Evolutionary conservation across 495 filamentous ascomycete species (phyloP), one percentile per base, ranked within the genome.

Genomic region (Hyaloscypha variabilis): DNA sequence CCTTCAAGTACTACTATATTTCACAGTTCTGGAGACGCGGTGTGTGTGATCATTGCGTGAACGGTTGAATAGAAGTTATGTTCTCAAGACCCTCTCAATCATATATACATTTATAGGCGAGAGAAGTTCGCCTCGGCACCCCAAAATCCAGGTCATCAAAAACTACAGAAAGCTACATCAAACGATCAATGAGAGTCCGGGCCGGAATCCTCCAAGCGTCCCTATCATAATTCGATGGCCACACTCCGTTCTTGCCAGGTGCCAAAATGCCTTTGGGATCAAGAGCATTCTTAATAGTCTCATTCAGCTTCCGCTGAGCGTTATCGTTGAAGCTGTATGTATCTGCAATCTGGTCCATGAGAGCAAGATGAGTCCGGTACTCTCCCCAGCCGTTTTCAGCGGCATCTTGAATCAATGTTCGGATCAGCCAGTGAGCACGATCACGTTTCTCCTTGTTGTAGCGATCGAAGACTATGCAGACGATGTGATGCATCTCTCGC

Each of bases 271-370:
- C 81, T 25, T 83, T 83, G 0, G 80, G 80, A 62, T 85, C 82
- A 30, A 85, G 69, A 2, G 73, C 74, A 69, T 85, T 75, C 72
- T 84, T 82, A 24, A 85, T 74, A 1, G 67, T 75, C 76, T 83
- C 78, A 58, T 83, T 83, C 39, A 86, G 77, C 58, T 75, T 75
- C 79, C 82, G 81, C 59, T 77, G 68, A 5, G 77, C 76, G 58
- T 77, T 76, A 60, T 82, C 72, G 60, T 83, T 82, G 71, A 74
- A 85, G 49, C 77, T 77, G 53, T 85, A 85, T 8, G 81, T 82
- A 3, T 72, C 74, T 8, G 80, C 80, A 25, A 87, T 77, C 69
- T 84, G 82, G 60, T 85, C 81, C 69, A 79, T 79, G 30, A 84
- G 73, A 5, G 78, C 72, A 13, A 86, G 63, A 71, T 85, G 81